A percentile compares a stretch with the other conserved stretches of the same genome.
These are phyloP conservation scores for Millerago galiae DNA, from an alignment of 805 yeast genomes.

Conservation along the genomic window DNA sequence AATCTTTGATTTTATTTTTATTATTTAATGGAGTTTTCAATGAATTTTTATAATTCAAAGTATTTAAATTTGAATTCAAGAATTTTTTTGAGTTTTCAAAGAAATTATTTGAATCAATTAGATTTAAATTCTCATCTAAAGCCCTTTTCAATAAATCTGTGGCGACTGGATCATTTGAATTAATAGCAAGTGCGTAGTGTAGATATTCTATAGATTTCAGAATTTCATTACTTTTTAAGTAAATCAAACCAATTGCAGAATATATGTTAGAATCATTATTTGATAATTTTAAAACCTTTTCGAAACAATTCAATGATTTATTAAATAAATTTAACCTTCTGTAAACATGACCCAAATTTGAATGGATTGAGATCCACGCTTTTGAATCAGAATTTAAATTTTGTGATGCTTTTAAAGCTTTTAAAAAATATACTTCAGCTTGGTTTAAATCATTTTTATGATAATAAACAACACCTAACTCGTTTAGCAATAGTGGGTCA, in stretches of 20 bases:
- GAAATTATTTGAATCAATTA: conserved; percentile 17
- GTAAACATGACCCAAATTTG: conserved; percentile 86
- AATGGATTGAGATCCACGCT: conserved; percentile 79
- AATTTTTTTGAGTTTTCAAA: conserved; percentile 22
- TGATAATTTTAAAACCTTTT: conserved; percentile 63
- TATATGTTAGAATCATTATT: conserved; percentile 68
- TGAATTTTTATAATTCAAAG: conserved; percentile 20
- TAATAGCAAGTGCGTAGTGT: conserved; percentile 74
- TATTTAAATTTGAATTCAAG: conserved; percentile 23
- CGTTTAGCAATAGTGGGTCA: conserved; percentile 87
- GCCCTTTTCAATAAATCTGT: conserved; percentile 78
- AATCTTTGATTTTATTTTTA: conserved; percentile 17
- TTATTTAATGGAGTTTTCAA: conserved; percentile 22
- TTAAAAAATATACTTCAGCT: conserved; percentile 65
- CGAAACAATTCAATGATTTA: conserved; percentile 69
- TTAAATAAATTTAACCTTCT: conserved; percentile 55
- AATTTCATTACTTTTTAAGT: conserved; percentile 60
- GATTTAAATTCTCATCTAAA: conserved; percentile 45
- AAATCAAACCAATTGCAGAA: conserved; percentile 79
- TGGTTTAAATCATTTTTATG: conserved; percentile 59
- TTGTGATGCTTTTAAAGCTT: conserved; percentile 66
- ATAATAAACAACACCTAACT: conserved; percentile 86
- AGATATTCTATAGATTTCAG: conserved; percentile 67
- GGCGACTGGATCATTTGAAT: conserved; percentile 80
- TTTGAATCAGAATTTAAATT: conserved; percentile 69